These are phyloP conservation scores for Tolypocladium capitatum DNA, from an alignment of 2,329 filamentous ascomycete species.

Conservation along the genomic window DNA sequence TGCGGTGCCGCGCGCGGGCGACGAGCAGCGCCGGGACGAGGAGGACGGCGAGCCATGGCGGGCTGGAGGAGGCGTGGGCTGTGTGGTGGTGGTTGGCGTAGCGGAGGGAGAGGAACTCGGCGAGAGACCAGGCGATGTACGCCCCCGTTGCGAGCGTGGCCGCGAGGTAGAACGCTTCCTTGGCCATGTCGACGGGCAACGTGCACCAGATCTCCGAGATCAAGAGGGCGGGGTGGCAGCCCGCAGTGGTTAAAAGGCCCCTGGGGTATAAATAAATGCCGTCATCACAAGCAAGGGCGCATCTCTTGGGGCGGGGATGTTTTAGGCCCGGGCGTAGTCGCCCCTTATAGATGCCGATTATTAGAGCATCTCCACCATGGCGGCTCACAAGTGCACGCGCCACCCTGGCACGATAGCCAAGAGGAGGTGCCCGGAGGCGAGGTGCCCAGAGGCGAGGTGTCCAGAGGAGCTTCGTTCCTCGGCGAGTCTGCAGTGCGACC, in stretches of 20 bases:
- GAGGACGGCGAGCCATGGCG: conserved; percentile 6
- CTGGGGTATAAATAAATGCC: no score
- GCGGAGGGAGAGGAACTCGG: conserved; percentile 1
- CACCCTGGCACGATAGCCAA: no score
- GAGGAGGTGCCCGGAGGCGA: no score
- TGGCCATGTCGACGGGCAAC: not conserved
- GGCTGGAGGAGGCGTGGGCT: conserved; percentile 1
- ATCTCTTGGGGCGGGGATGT: no score
- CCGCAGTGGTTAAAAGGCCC: no score
- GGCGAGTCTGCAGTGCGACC: not conserved
- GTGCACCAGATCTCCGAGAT: not conserved
- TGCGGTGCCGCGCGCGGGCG: conserved; percentile 8
- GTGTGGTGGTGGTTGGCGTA: conserved; percentile 1
- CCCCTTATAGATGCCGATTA: no score
- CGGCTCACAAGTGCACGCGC: no score
- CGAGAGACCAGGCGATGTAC: conserved; percentile 3
- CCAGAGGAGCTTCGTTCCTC: no score
- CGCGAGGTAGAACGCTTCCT: conserved; percentile 2
- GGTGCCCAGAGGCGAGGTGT: no score
- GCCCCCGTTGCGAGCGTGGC: conserved; percentile 1
- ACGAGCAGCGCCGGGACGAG: conserved; percentile 4
- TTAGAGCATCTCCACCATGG: no score
- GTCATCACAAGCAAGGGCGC: no score
- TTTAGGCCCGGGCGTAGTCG: no score
- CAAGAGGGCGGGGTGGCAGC: not conserved